Evolutionary conservation across 495 filamentous ascomycete species (phyloP), one percentile per base, ranked within the genome.

Genomic region (Cairneyella variabilis): DNA sequence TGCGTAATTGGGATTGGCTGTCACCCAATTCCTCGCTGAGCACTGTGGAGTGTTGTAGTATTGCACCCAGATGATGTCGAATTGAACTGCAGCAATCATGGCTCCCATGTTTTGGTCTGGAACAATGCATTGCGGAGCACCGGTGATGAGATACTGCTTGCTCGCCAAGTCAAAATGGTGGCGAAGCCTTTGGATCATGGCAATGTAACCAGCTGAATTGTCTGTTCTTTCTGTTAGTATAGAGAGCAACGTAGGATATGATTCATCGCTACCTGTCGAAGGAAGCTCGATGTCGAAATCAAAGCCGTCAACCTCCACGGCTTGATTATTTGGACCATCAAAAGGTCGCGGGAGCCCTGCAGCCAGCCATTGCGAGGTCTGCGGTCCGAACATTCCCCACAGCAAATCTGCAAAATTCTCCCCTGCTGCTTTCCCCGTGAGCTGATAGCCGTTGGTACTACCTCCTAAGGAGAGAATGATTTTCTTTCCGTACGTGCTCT

Each of bases 51-150:
- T 69, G 43, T 70, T 70, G 37, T 69, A 71, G 71, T 83, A 88
- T 57, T 87, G 84, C 4, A 86, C 72, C 63, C 80, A 87, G 16
- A 86, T 65, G 46, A 80, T 79, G 55, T 88, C 84, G 51, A 85
- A 77, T 11, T 63, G 57, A 26, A 72, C 69, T 0, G 67, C 69
- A 48, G 71, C 64, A 27, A 88, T 74, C 26, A 79, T 75, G 3
- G 45, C 48, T 7, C 74, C 75, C 67, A 82, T 82, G 39, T 73
- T 74, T 4, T 73, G 69, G 48, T 82, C 79, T 0, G 78, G 78
- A 21, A 74, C 68, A 0, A 74, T 72, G 44, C 80, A 82, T 57
- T 81, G 76, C 1, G 80, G 80, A 0, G 78, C 76, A 10, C 76
- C 78, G 11, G 76, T 75, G 56, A 83, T 76, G 61, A 74, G 77